Evolutionary conservation across 768 basidiomycete genomes (phyloP), one percentile per base, ranked within the genome.

Genomic region (Kwoniella mangroviensis): DNA sequence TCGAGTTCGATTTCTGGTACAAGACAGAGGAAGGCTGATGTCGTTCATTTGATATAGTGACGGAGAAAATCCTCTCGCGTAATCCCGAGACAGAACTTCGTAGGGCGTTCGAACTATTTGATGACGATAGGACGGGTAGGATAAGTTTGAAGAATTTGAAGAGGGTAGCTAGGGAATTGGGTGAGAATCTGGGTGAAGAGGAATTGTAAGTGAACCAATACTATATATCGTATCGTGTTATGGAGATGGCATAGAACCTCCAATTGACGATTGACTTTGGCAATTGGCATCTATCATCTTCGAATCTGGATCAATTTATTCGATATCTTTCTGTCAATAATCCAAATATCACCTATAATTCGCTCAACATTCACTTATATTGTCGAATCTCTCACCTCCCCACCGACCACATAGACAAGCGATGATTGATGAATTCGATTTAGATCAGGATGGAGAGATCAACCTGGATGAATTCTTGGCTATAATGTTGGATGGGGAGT

Each of bases 361-460:
- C 2, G 1, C 28, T 4, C 28, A 28, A 28, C 28, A 28, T 28
- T 1, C 28, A 1, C 28, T 28, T 28, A 28, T 28, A 28, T 5
- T 28, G 4, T 28, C 28, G 28, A 28, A 28, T 2, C 28, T 28
- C 28, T 4, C 28, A 34, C 74, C 74, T 69, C 28, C 15, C 28
- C 1, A 43, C 34, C 40, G n/a, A 24, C 28, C 24, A 64, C n/a
- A 68, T 75, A 98, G 96, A 75, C 94, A 98, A 89, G 97, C 97
- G 24, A 99, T 99, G 97, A 99, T 99, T 80, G 97, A 99, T 78
- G 97, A 99, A 84, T 99, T 99, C 81, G 97, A 99, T 84, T 89
- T 99, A 26, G 97, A 99, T 85, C 91, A 94, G 82, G 97, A 99
- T 75, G 94, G 95, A 34, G 96, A 96, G 85, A 98, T 98, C 83